These are phyloP conservation scores for Strigomonas culicis DNA, from an alignment of 208 protist species.

Conservation along the genomic window DNA sequence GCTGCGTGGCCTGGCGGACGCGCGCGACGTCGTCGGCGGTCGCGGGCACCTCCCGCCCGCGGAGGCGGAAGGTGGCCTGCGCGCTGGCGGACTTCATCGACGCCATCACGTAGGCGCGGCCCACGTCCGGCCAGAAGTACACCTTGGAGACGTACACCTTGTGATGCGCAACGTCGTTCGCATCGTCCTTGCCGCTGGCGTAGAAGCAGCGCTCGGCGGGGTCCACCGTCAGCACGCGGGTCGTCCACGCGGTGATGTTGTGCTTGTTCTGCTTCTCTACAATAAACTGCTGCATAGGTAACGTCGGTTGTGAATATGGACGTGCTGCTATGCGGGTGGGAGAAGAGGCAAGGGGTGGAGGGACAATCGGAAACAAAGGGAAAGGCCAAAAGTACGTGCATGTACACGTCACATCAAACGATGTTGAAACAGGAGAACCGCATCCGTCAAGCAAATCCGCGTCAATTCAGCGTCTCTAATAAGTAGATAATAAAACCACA, in stretches of 20 bases:
- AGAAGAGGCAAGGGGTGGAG: neutral
- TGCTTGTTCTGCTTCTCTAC: slow-evolving; percentile 10
- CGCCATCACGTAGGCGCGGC: neutral
- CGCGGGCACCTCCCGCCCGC: neutral
- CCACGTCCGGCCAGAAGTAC: slow-evolving; percentile 9
- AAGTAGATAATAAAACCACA: neutral
- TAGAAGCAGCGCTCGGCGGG: neutral
- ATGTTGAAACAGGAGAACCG: neutral
- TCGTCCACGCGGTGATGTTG: neutral
- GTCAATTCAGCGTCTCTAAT: too few species aligned
- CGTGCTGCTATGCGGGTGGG: neutral
- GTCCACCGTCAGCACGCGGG: neutral
- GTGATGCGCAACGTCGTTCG: neutral
- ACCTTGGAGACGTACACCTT: neutral
- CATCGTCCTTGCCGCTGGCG: neutral
- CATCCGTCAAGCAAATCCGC: too few species aligned
- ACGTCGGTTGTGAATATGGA: neutral
- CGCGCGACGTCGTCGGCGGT: neutral
- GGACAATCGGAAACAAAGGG: neutral
- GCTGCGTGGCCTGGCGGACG: neutral
- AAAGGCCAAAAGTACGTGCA: neutral
- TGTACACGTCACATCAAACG: neutral
- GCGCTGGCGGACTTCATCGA: neutral
- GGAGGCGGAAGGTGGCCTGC: neutral
- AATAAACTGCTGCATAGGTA: neutral